Percentiles rank a stretch among this genome's conserved stretches.
These are phyloP conservation scores for Metschnikowia vanudenii DNA, from an alignment of 805 yeast species.

Conservation along the genomic window DNA sequence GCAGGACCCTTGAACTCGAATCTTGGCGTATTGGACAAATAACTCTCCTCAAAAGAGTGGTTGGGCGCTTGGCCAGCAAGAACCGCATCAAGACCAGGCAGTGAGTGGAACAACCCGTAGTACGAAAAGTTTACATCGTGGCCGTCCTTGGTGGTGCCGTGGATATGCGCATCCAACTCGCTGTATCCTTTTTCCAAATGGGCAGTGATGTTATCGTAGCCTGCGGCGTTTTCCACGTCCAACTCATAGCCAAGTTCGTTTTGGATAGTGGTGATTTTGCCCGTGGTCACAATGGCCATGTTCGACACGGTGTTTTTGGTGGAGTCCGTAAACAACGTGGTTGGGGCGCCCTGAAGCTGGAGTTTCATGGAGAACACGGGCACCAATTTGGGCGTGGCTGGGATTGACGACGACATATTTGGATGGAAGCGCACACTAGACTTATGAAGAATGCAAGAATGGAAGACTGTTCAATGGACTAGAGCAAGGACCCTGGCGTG, in stretches of 20 bases:
- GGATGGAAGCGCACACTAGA: background rate
- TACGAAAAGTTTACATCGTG: slow-evolving; percentile 44
- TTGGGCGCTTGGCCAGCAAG: slow-evolving; percentile 30
- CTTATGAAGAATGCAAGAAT: too few species aligned
- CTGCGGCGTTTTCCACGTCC: slow-evolving; percentile 30
- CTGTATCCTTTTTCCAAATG: slow-evolving; percentile 26
- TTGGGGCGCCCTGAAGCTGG: slow-evolving; percentile 24
- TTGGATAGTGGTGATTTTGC: slow-evolving; percentile 30
- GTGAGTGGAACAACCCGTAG: slow-evolving; percentile 47
- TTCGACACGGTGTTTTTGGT: slow-evolving; percentile 21
- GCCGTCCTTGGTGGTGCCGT: slow-evolving; percentile 45
- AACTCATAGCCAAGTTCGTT: slow-evolving; percentile 34
- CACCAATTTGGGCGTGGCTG: slow-evolving; percentile 27
- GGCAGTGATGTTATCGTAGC: slow-evolving; percentile 49
- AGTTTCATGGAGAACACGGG: slow-evolving; percentile 35
- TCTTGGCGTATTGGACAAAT: slow-evolving; percentile 48
- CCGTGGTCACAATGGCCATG: slow-evolving; percentile 26
- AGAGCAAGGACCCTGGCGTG: too few species aligned
- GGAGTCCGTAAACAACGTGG: slow-evolving; percentile 18
- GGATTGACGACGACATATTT: slow-evolving; percentile 13
- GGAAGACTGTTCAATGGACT: too few species aligned
- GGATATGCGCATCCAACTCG: slow-evolving; percentile 50
- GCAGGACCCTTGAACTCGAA: slow-evolving; percentile 43
- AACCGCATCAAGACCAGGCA: slow-evolving; percentile 36
- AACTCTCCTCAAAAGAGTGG: slow-evolving; percentile 44